Percentiles rank a stretch among this genome's conserved stretches.
phyloP scores from a whole-genome alignment of 1,284 basidiomycete genomes.

The Anthracocystis setariae region DNA sequence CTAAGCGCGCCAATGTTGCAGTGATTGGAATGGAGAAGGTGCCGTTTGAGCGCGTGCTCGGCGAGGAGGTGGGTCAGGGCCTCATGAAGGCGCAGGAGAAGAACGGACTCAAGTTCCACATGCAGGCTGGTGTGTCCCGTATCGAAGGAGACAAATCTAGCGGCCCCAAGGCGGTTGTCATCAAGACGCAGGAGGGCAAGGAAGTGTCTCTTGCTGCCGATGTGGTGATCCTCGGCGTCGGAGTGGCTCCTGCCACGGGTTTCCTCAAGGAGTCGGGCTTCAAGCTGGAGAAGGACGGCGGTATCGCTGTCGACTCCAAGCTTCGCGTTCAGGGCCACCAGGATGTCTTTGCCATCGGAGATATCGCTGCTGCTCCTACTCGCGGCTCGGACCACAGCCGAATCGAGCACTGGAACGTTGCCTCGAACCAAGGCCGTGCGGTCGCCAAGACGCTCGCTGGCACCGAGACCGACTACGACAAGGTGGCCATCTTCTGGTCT shows the following conservation, averaged over 20 bases:
- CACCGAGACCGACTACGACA: slow-evolving; percentile 72
- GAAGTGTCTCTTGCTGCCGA: slow-evolving; percentile 76
- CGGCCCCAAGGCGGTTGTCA: slow-evolving; percentile 71
- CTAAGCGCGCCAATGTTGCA: slow-evolving; percentile 77
- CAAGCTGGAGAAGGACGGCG: slow-evolving; percentile 73
- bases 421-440: slow-evolving; percentile 84
- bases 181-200: slow-evolving; percentile 74
- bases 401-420: slow-evolving; percentile 93
- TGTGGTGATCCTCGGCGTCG: slow-evolving; percentile 87
- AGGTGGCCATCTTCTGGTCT: slow-evolving; percentile 87
- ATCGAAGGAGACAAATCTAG: slow-evolving; percentile 71
- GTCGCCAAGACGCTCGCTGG: slow-evolving; percentile 74
- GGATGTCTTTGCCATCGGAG: slow-evolving; percentile 86
- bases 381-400: slow-evolving; percentile 72
- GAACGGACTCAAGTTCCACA: slow-evolving; percentile 81
- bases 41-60: slow-evolving; percentile 84
- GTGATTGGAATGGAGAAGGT: slow-evolving; percentile 86
- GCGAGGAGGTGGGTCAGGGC: slow-evolving; percentile 81
- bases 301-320: slow-evolving; percentile 82
- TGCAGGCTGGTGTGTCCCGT: slow-evolving; percentile 78
- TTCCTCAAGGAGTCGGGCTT: slow-evolving; percentile 77
- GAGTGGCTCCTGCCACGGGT: slow-evolving; percentile 84
- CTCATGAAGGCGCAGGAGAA: slow-evolving; percentile 76
- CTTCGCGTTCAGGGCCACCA: slow-evolving; percentile 75
- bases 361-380: slow-evolving; percentile 86